Evolutionary conservation across 345 rosid species (phyloP), one percentile per base, ranked within the genome.

Genomic region (Lumnitzera racemosa): DNA sequence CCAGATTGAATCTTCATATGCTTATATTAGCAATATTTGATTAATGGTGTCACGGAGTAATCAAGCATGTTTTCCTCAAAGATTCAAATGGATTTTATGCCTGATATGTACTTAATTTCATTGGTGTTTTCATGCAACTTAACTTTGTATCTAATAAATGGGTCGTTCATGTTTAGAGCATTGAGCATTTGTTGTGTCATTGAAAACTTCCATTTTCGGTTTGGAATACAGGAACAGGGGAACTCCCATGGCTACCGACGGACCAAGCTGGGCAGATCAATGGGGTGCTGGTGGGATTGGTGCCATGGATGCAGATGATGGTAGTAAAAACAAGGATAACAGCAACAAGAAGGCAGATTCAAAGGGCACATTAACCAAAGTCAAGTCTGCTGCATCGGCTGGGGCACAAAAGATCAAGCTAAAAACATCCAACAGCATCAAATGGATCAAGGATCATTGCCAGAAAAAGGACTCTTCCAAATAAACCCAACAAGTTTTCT

Each of bases 231-330:
- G 43, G 4, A 9, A 36, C 43, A 36, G 43, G 10, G 11, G 7
- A 31, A 20, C 20, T 0, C 11, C 50, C 2, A 85, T 89, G 98
- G 88, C 78, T 12, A 78, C 78, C 56, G 95, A 83, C 49, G 89
- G 91, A 50, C 90, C 88, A 2, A 89, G 91, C 79, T 92, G 91
- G 97, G 95, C 96, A 12, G 97, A 87, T 73, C 96, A 94, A 64
- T 86, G 95, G 97, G 99, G 97, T 6, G 80, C 80, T 7, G 97
- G 97, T 57, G 97, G 97, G 12, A 63, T 77, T 23, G 84, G 79
- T 1, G 68, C 81, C 41, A 80, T 81, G 71, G 78, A 36, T 4
- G 73, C 78, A 14, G 86, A 76, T 0, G 80, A 78, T n/a, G 64
- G 59, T 15, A 24, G 62, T 11, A 63, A 63, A 48, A 51, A 72